phyloP scores from a whole-genome alignment of 768 basidiomycete species.

The Boletus sensibilis region DNA sequence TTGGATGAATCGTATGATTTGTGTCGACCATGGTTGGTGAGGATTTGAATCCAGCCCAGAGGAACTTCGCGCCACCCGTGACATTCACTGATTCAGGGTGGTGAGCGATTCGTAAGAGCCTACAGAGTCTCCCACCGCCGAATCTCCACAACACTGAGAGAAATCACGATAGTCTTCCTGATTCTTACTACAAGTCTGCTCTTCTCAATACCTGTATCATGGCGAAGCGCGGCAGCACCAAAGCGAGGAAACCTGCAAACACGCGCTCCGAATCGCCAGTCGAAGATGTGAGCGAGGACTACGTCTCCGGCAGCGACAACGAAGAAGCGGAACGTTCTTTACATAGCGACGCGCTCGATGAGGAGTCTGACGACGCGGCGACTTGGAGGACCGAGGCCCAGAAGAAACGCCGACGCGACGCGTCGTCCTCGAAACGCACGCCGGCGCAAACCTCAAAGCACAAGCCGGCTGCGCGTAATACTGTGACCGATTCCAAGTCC shows the following conservation, averaged over 20 bases:
- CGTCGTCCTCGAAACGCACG: conserved; percentile 29
- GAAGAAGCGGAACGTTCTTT: conserved; percentile 20
- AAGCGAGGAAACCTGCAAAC: not conserved
- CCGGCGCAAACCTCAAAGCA: conserved; percentile 20
- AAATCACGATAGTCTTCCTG: not conserved
- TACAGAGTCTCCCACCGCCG: not conserved
- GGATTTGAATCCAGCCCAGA: not conserved
- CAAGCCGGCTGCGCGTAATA: not conserved
- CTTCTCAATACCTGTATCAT: conserved; percentile 1
- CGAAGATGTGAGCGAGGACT: conserved; percentile 13
- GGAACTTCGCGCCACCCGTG: no score
- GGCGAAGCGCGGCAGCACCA: conserved; percentile 18
- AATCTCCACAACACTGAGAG: not conserved
- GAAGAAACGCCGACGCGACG: conserved; percentile 24
- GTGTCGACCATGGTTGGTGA: no score
- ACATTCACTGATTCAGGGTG: no score
- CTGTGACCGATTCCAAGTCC: conserved; percentile 6
- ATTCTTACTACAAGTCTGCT: not conserved
- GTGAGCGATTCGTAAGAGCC: not conserved
- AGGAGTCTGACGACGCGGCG: conserved; percentile 31
- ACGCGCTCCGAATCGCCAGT: conserved; percentile 3
- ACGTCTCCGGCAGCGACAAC: conserved; percentile 9
- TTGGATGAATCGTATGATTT: not conserved
- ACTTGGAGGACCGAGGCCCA: not conserved
- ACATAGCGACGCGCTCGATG: conserved; percentile 49